These are phyloP conservation scores for Crithidia thermophila DNA, from an alignment of 208 protist genomes.

Conservation along the genomic window DNA sequence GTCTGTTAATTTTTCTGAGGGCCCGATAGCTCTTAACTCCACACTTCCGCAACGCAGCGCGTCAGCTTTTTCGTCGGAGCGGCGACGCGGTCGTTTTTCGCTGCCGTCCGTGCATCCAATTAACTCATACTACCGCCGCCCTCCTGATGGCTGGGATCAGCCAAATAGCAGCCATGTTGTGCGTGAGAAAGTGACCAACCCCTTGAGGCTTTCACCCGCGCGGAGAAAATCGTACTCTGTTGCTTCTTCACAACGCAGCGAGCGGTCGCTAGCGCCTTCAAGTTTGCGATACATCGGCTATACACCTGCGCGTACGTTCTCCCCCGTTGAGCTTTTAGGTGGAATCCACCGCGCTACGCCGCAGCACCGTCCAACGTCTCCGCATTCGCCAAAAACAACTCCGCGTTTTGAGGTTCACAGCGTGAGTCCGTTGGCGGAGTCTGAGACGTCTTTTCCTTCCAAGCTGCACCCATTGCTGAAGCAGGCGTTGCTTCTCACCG, in stretches of 20 bases:
- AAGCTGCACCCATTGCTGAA: slow-evolving; percentile 37
- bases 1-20: no score
- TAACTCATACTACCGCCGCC: no score
- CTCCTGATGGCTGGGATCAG: no score
- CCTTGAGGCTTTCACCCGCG: background rate
- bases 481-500: slow-evolving; percentile 52
- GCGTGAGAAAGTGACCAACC: no score
- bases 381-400: background rate
- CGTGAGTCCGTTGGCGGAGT: background rate
- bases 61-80: no score
- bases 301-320: background rate
- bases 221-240: background rate
- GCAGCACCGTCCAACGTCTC: background rate
- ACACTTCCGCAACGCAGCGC: no score
- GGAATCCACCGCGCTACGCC: background rate
- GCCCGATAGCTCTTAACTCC: no score
- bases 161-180: no score
- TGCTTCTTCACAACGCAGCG: slow-evolving; percentile 4
- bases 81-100: no score
- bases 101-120: no score
- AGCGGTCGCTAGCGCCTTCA: background rate
- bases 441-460: no score
- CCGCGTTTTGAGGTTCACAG: background rate
- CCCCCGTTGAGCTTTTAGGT: background rate
- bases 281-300: slow-evolving; percentile 11